Conservation (phyloP, 805 yeast genomes). For the Phaffomyces thermotolerans region DNA sequence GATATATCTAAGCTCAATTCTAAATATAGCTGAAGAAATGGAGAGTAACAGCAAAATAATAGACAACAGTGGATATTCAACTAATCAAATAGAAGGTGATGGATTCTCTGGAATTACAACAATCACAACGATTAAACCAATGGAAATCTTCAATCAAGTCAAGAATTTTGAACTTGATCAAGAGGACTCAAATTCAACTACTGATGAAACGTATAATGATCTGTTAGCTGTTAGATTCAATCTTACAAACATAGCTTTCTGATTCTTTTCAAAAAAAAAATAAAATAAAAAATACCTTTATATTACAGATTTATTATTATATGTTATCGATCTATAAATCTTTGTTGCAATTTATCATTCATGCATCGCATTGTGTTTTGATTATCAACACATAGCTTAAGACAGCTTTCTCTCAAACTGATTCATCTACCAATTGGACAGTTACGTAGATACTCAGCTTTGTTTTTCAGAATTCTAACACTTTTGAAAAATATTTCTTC, state of each 20-base stretch:
- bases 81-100: constrained; percentile 26
- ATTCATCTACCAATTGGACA: constrained; percentile 59
- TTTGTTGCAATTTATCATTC: background rate
- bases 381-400: no score
- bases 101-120: constrained; percentile 39
- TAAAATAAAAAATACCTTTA: background rate
- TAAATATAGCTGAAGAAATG: constrained; percentile 24
- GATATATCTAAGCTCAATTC: constrained; percentile 25
- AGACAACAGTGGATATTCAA: constrained; percentile 16
- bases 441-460: constrained; percentile 70
- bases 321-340: background rate
- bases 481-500: constrained; percentile 92
- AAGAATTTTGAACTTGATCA: constrained; percentile 10
- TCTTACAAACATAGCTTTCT: constrained; percentile 4
- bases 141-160: constrained; percentile 21
- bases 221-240: constrained; percentile 5
- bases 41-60: constrained; percentile 24
- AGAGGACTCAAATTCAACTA: background rate
- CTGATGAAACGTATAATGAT: constrained; percentile 2
- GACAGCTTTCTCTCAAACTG: no score
- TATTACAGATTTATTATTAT: background rate
- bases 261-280: background rate
- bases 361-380: background rate
- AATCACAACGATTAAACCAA: constrained; percentile 31
- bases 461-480: constrained; percentile 75